Evolutionary conservation across 2,329 filamentous ascomycete species (phyloP).

Genomic region (Aspergillus neotritici): DNA sequence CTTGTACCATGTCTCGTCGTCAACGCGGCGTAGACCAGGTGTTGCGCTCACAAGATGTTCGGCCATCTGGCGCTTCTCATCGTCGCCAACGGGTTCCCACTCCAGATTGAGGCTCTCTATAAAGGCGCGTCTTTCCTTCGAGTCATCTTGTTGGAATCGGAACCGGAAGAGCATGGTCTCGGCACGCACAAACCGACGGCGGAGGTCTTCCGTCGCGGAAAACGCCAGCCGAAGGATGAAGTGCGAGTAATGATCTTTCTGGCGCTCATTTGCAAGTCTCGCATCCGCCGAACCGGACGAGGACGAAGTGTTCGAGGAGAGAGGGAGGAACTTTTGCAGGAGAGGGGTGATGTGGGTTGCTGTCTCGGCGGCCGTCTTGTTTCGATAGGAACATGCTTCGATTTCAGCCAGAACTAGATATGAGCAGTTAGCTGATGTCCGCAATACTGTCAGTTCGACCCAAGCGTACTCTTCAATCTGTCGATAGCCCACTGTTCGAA

Average conservation of each 20-base stretch:
- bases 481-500: conserved; percentile 99
- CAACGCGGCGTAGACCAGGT: conserved; percentile 45
- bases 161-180: conserved; percentile 87
- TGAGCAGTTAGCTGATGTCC: conserved; percentile 1
- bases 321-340: conserved; percentile 78
- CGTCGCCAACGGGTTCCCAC: conserved; percentile 75
- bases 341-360: conserved; percentile 76
- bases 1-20: conserved; percentile 91
- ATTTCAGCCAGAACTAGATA: conserved; percentile 45
- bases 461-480: conserved; percentile 63
- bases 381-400: conserved; percentile 92
- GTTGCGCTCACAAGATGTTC: conserved; percentile 58
- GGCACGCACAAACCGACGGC: conserved; percentile 75
- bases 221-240: conserved; percentile 95
- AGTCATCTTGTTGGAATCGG: conserved; percentile 71
- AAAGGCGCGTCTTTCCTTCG: conserved; percentile 67
- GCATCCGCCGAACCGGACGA: conserved; percentile 46
- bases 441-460: neutral
- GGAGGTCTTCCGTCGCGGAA: conserved; percentile 81
- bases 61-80: conserved; percentile 66
- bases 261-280: conserved; percentile 63
- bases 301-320: conserved; percentile 67
- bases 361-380: conserved; percentile 77
- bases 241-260: conserved; percentile 96
- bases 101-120: conserved; percentile 71